Conservation (phyloP, 2,329 filamentous ascomycete species). For the Clarireedia sp. region DNA sequence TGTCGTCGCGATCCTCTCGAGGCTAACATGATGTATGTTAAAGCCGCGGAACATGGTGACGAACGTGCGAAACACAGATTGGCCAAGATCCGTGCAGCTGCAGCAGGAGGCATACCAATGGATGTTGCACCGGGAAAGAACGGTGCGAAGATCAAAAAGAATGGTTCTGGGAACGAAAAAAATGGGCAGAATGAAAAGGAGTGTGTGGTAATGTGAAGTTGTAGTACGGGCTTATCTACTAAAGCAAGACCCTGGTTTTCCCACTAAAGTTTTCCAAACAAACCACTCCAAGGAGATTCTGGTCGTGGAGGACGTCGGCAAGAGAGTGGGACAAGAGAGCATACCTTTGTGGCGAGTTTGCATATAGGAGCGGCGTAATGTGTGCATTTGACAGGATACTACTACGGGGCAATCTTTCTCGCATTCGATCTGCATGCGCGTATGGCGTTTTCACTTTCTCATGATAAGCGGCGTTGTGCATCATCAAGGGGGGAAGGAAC, state of each 20-base stretch:
- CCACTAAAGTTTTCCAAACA: no score
- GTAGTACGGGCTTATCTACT: neutral
- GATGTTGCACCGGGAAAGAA: constrained; percentile 24
- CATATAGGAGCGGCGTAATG: neutral
- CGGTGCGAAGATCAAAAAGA: constrained; percentile 26
- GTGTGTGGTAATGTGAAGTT: constrained; percentile 23
- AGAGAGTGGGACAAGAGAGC: neutral
- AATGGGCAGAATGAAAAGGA: constrained; percentile 21
- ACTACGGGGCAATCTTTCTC: neutral
- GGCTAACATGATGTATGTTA: constrained; percentile 97
- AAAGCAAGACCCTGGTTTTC: neutral
- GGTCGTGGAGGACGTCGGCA: no score
- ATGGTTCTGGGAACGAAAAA: constrained; percentile 18
- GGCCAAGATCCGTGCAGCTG: constrained; percentile 77
- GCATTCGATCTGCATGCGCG: neutral
- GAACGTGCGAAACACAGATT: constrained; percentile 82
- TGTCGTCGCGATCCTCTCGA: constrained; percentile 90
- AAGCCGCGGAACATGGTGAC: constrained; percentile 85
- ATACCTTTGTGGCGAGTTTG: neutral
- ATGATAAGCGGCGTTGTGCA: neutral
- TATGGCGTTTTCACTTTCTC: neutral
- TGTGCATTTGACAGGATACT: neutral
- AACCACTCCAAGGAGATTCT: neutral
- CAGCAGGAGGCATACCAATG: constrained; percentile 38
- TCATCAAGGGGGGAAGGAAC: neutral